Evolutionary conservation across 2,329 filamentous ascomycete genomes (phyloP), one percentile per base, ranked within the genome.

Genomic region (Colletotrichum sp.): DNA sequence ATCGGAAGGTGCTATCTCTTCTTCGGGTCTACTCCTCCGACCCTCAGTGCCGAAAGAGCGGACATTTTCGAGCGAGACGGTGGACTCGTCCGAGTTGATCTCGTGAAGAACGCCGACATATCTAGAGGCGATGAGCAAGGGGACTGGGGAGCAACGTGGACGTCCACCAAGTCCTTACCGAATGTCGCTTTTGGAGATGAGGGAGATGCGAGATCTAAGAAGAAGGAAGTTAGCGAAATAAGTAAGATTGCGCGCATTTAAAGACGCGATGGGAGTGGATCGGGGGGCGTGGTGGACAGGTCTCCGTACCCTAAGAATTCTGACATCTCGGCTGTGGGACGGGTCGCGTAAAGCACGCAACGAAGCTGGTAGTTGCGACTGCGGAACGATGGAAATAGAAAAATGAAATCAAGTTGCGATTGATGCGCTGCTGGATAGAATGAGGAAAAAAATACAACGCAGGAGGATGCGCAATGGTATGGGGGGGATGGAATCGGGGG

Each of bases 161-260:
- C 68, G 73, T 76, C 73, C 73, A 69, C 73, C 73, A 76, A 73
- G 73, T 76, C 87, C 93, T 83, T 90, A 98, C 95, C 96, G 95
- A 88, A 98, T 98, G 88, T 98, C 96, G 87, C 95, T 98, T 90
- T 96, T 98, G 77, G 96, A 98, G 87, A 98, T 97, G 88, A 98
- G 92, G 78, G 96, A 98, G 90, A 98, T 98, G 85, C 95, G 94
- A 87, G 96, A 95, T 87, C 95, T 96, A 86, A 32, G 32, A 68
- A 9, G 30, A 30, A 36, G 16, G 44, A 52, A 72, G 64, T 77
- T 55, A 74, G 75, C 65, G 55, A 75, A 55, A 49, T 49, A 68
- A 59, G 57, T 28, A 24, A 69, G n/a, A 75, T 71, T 69, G 65
- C 64, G 60, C 71, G 59, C 67, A 57, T 72, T 69, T 69, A 69